Evolutionary conservation across 345 rosid genomes (phyloP), one percentile per base, ranked within the genome.

Genomic region (Mallotus nudiflorus): DNA sequence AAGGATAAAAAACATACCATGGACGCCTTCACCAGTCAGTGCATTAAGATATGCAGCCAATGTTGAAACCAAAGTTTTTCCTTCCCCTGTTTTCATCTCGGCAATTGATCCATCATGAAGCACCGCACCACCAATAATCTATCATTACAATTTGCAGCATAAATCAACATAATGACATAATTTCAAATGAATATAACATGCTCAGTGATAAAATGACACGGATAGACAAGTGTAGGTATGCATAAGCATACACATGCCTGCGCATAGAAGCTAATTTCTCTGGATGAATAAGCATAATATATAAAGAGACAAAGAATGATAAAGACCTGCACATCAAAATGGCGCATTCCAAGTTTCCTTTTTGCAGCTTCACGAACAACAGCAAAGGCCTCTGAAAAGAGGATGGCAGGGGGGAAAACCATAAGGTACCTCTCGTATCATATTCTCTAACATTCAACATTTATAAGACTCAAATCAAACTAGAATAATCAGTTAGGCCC

Each of bases 261-360:
- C 20, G 11, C 24, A 28, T 10, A n/a, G 25, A 66, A 33, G 24
- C 35, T 29, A 29, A 27, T 49, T 16, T 18, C 66, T 6, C 53
- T n/a, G 52, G 33, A 39, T 44, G 4, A 3, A 42, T 18, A 35
- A 40, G 48, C 13, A 60, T 37, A 11, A 52, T 35, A 28, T 35
- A 28, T 22, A 68, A 28, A 46, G 56, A 62, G 56, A 35, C 28
- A 68, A 28, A 51, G 56, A 62, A 51, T 46, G 52, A 19, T 39
- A 62, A 53, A 64, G 74, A 91, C 98, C 98, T 91, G 98, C 81
- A 93, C 98, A 55, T 93, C 97, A 86, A 93, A 93, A 84, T 93
- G 98, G 74, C 98, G 97, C 98, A 93, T 93, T 49, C 96, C 97
- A 83, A 93, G 96, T 70, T 89, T 93, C 87, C 98, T 88, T 73